A percentile compares a stretch with the other conserved stretches of the same genome.
Evolutionary conservation across 2,329 filamentous ascomycete genomes (phyloP).

Genomic region (Fusarium sambucinum): DNA sequence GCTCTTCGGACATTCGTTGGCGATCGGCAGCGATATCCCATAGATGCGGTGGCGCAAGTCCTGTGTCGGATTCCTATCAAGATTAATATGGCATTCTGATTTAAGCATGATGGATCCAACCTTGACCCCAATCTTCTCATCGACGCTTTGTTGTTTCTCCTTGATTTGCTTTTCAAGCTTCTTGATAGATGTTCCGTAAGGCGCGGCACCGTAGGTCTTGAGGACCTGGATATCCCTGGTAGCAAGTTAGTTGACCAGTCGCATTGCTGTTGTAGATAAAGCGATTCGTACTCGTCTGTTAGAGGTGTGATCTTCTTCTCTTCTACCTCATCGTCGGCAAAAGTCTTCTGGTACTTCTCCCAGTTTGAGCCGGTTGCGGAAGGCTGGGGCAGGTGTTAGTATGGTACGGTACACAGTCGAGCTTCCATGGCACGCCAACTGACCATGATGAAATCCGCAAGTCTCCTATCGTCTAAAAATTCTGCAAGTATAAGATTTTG

Average conservation of each 20-base stretch:
- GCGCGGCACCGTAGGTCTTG: slow-evolving; percentile 97
- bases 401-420: slow-evolving; percentile 17
- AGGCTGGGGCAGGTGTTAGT: slow-evolving; percentile 71
- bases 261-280: background rate
- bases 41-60: slow-evolving; percentile 95
- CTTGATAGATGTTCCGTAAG: slow-evolving; percentile 93
- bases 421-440: slow-evolving; percentile 38
- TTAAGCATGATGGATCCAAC: slow-evolving; percentile 54
- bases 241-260: slow-evolving; percentile 42
- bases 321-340: slow-evolving; percentile 94
- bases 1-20: slow-evolving; percentile 98
- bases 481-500: background rate
- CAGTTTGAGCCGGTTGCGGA: slow-evolving; percentile 93
- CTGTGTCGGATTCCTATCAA: slow-evolving; percentile 93
- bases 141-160: slow-evolving; percentile 96
- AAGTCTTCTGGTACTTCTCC: slow-evolving; percentile 99
- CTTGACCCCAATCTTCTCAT: slow-evolving; percentile 97
- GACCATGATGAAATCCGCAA: slow-evolving; percentile 59
- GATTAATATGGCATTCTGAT: slow-evolving; percentile 36
- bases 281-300: slow-evolving; percentile 85
- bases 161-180: slow-evolving; percentile 99
- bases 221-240: slow-evolving; percentile 96
- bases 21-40: slow-evolving; percentile 99
- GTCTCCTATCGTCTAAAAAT: slow-evolving; percentile 24
- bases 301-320: slow-evolving; percentile 99